A percentile compares a stretch with the other conserved stretches of the same genome.
Evolutionary conservation across 2,329 filamentous ascomycete genomes (phyloP).

Genomic region (Penicillium sp.): DNA sequence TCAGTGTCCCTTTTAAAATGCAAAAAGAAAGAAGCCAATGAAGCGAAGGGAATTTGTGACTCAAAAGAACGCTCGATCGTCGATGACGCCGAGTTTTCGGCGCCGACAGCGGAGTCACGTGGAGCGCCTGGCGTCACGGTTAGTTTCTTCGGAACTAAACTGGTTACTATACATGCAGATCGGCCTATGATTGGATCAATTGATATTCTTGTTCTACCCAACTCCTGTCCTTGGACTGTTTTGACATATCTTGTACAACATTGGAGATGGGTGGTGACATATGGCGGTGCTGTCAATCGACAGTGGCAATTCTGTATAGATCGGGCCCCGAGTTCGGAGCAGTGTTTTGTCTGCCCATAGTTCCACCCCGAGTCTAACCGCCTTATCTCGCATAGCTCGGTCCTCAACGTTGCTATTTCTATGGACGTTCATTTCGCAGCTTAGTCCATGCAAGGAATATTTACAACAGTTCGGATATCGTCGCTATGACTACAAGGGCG

Average conservation of each 20-base stretch:
- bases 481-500: background rate
- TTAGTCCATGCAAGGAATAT: background rate
- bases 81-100: conserved; percentile 27
- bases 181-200: background rate
- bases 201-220: background rate
- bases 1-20: background rate
- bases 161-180: background rate
- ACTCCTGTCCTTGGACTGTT: background rate
- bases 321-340: conserved; percentile 19
- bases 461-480: background rate
- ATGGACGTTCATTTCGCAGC: background rate
- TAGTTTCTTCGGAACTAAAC: background rate
- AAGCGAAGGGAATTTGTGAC: conserved; percentile 23
- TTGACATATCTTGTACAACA: background rate
- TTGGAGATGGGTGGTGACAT: background rate
- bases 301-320: background rate
- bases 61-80: conserved; percentile 18
- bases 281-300: background rate
- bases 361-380: conserved; percentile 16
- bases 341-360: background rate
- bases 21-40: conserved; percentile 15
- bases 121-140: background rate
- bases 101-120: conserved; percentile 30
- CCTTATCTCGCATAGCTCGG: conserved; percentile 1
- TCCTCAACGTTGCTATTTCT: background rate